Conservation (phyloP, 208 protist genomes). For the Trypanosoma boissoni region DNA sequence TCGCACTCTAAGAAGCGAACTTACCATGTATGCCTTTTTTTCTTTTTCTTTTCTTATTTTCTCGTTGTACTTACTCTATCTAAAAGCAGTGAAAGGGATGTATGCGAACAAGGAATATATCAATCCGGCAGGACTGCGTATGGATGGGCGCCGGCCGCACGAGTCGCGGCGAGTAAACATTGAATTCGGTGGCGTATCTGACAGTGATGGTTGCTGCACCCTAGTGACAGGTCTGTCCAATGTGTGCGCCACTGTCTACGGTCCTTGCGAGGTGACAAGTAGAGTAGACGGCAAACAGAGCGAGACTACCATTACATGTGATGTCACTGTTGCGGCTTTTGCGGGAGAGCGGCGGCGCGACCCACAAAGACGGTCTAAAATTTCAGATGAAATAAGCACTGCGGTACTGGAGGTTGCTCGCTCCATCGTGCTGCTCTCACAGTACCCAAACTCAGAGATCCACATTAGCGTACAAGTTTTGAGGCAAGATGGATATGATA, state of each 20-base stretch:
- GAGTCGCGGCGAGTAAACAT: conserved; percentile 59
- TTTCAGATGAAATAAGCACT: conserved; percentile 75
- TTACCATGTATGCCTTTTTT: no score
- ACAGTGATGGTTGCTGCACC: conserved; percentile 76
- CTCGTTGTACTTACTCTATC: background rate
- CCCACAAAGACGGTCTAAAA: conserved; percentile 45
- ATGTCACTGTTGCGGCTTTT: conserved; percentile 79
- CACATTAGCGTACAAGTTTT: conserved; percentile 83
- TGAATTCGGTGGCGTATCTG: conserved; percentile 62
- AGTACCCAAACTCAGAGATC: conserved; percentile 89
- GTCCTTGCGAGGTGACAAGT: conserved; percentile 58
- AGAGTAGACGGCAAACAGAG: conserved; percentile 56
- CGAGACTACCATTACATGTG: conserved; percentile 72
- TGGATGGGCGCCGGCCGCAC: conserved; percentile 72
- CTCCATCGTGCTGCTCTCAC: conserved; percentile 67
- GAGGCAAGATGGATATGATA: conserved; percentile 76
- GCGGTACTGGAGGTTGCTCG: conserved; percentile 70
- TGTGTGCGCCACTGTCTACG: conserved; percentile 72
- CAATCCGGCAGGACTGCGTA: conserved; percentile 69
- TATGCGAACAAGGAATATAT: conserved; percentile 75
- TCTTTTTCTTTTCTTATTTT: conserved; percentile 23
- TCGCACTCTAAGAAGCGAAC: no score
- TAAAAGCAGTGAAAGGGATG: conserved; percentile 23
- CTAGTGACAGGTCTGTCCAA: conserved; percentile 46
- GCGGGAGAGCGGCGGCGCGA: conserved; percentile 62